These are phyloP conservation scores for Pseudonitzschia pungens DNA, from an alignment of 108 stramenopile species.

Conservation along the genomic window DNA sequence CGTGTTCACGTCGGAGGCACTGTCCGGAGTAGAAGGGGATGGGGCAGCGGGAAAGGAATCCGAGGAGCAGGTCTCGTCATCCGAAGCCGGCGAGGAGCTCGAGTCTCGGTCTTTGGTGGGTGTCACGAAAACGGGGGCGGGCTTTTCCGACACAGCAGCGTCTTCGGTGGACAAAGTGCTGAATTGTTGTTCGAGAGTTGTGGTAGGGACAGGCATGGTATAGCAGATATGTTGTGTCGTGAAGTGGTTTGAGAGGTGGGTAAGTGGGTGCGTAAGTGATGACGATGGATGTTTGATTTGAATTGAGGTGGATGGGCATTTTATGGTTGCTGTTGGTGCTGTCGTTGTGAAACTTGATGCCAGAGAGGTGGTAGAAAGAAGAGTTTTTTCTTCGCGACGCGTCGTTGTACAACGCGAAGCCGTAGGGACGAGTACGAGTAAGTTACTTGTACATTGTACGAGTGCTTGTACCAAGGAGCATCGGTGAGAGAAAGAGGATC, in stretches of 20 bases:
- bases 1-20: too few species aligned
- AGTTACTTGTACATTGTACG: too few species aligned
- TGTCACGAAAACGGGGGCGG: slow-evolving; percentile 13
- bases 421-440: too few species aligned
- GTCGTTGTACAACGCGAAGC: too few species aligned
- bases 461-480: too few species aligned
- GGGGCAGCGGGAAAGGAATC: slow-evolving; percentile 16
- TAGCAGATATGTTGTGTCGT: not conserved
- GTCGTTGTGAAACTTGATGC: too few species aligned
- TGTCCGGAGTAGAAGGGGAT: not conserved
- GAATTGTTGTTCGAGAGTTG: slow-evolving; percentile 42
- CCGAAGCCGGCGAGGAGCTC: not conserved
- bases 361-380: too few species aligned
- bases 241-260: not conserved
- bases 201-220: slow-evolving; percentile 36
- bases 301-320: too few species aligned
- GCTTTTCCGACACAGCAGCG: not conserved
- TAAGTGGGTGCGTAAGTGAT: not conserved
- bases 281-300: too few species aligned
- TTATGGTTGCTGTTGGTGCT: too few species aligned
- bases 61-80: slow-evolving; percentile 6
- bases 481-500: too few species aligned
- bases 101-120: slow-evolving; percentile 13
- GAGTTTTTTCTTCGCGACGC: too few species aligned
- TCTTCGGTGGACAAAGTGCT: slow-evolving; percentile 28